phyloP scores from a whole-genome alignment of 2,329 filamentous ascomycete species.

The Colletotrichum coccodes region DNA sequence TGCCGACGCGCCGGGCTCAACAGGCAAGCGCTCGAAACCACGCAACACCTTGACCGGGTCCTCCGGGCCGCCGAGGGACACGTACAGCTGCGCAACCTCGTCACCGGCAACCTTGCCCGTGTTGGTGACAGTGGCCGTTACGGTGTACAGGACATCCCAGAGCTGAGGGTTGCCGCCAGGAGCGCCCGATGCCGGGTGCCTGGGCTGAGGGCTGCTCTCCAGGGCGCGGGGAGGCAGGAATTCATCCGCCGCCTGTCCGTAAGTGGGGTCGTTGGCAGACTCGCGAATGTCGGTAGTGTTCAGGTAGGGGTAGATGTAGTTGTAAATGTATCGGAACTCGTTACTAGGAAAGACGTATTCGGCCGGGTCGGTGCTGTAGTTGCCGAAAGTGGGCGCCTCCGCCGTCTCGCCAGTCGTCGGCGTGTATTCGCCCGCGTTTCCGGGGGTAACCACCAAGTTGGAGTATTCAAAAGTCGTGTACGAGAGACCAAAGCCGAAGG shows the following conservation, averaged over 20 bases:
- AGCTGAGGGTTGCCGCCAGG: slow-evolving; percentile 73
- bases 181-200: slow-evolving; percentile 59
- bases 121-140: slow-evolving; percentile 77
- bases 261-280: slow-evolving; percentile 67
- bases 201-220: slow-evolving; percentile 67
- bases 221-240: slow-evolving; percentile 70
- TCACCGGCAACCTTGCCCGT: slow-evolving; percentile 73
- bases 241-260: slow-evolving; percentile 65
- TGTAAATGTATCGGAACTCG: slow-evolving; percentile 59
- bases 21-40: slow-evolving; percentile 81
- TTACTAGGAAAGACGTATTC: slow-evolving; percentile 76
- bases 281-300: slow-evolving; percentile 67
- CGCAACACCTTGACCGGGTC: slow-evolving; percentile 77
- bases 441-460: slow-evolving; percentile 68
- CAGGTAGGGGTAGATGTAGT: slow-evolving; percentile 78
- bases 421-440: slow-evolving; percentile 60
- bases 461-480: slow-evolving; percentile 85
- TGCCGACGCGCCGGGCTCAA: slow-evolving; percentile 74
- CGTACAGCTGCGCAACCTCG: slow-evolving; percentile 81
- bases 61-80: slow-evolving; percentile 81
- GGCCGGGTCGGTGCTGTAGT: slow-evolving; percentile 67
- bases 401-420: slow-evolving; percentile 71
- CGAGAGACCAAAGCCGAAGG: slow-evolving; percentile 83
- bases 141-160: slow-evolving; percentile 76
- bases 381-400: slow-evolving; percentile 72